Evolutionary conservation across 2,329 filamentous ascomycete species (phyloP).

Genomic region (Alternaria angustiovoidea): DNA sequence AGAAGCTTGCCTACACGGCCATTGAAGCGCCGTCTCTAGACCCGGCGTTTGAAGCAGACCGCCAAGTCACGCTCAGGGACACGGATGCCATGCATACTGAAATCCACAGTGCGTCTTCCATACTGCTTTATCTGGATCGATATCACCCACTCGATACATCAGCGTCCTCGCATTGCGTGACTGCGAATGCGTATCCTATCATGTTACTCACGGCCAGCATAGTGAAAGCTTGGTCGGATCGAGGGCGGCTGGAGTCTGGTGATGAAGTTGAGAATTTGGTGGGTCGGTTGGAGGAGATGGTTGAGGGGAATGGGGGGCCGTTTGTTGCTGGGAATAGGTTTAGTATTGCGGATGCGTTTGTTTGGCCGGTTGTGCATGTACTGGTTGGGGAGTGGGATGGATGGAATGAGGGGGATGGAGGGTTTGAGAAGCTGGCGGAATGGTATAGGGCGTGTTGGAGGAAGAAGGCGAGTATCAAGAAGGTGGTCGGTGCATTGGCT

Average conservation of each 20-base stretch:
- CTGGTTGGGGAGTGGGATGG: conserved; percentile 30
- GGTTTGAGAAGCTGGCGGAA: conserved; percentile 29
- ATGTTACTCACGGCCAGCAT: conserved; percentile 23
- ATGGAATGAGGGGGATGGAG: conserved; percentile 31
- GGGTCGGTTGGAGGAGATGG: conserved; percentile 25
- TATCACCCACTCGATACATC: conserved; percentile 35
- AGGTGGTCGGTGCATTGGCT: conserved; percentile 18
- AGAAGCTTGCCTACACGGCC: conserved; percentile 28
- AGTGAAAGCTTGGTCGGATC: conserved; percentile 30
- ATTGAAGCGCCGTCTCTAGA: conserved; percentile 32
- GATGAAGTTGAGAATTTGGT: conserved; percentile 22
- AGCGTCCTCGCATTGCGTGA: conserved; percentile 20
- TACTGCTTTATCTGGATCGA: conserved; percentile 48
- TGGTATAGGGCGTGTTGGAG: conserved; percentile 43
- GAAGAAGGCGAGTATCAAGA: conserved; percentile 42
- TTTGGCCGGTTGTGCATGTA: conserved; percentile 46
- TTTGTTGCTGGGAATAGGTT: conserved; percentile 45
- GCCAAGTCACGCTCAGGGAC: conserved; percentile 45
- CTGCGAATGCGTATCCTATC: conserved; percentile 29
- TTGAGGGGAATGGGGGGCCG: conserved; percentile 23
- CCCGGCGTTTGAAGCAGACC: conserved; percentile 24
- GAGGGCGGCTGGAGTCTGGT: conserved; percentile 23
- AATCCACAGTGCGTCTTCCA: conserved; percentile 28
- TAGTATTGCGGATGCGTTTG: conserved; percentile 42
- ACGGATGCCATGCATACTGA: conserved; percentile 47